phyloP scores from a whole-genome alignment of 2,329 filamentous ascomycete genomes.

The Lachnellula occidentalis region DNA sequence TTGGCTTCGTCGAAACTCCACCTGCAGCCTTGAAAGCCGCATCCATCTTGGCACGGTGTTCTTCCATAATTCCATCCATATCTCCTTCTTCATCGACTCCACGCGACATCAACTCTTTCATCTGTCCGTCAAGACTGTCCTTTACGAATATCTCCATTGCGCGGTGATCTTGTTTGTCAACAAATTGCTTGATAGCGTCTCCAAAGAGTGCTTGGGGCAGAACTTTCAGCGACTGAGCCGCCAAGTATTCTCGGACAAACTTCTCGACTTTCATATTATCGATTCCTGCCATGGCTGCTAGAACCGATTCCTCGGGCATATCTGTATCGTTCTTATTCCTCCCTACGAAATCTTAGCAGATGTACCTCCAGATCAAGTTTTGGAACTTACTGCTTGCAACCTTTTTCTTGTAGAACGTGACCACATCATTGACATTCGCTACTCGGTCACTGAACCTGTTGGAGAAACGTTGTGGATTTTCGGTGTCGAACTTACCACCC shows the following conservation, averaged over 20 bases:
- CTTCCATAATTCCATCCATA: slow-evolving; percentile 68
- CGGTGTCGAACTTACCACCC: slow-evolving; percentile 79
- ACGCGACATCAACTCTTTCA: slow-evolving; percentile 62
- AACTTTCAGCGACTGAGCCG: slow-evolving; percentile 83
- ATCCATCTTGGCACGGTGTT: slow-evolving; percentile 64
- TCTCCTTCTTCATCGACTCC: slow-evolving; percentile 66
- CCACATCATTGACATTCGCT: slow-evolving; percentile 88
- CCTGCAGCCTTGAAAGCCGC: slow-evolving; percentile 54
- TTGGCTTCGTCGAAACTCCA: slow-evolving; percentile 50
- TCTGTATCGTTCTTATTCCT: slow-evolving; percentile 44
- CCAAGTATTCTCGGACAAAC: slow-evolving; percentile 81
- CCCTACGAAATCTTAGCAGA: slow-evolving; percentile 23
- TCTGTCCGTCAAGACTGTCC: slow-evolving; percentile 64
- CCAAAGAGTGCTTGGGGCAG: slow-evolving; percentile 89
- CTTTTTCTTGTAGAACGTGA: slow-evolving; percentile 91
- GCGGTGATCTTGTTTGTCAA: slow-evolving; percentile 91
- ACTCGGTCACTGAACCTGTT: slow-evolving; percentile 87
- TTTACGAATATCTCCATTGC: slow-evolving; percentile 79
- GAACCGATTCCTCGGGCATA: slow-evolving; percentile 57
- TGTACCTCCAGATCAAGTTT: background rate
- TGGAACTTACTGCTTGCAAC: slow-evolving; percentile 43
- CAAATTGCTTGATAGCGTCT: slow-evolving; percentile 87
- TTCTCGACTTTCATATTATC: slow-evolving; percentile 84
- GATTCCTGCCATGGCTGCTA: slow-evolving; percentile 52
- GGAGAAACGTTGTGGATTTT: slow-evolving; percentile 94